A percentile compares a stretch with the other conserved stretches of the same genome.
Conservation (phyloP, 1,284 basidiomycete species). For the Trichosporon ovoides region DNA sequence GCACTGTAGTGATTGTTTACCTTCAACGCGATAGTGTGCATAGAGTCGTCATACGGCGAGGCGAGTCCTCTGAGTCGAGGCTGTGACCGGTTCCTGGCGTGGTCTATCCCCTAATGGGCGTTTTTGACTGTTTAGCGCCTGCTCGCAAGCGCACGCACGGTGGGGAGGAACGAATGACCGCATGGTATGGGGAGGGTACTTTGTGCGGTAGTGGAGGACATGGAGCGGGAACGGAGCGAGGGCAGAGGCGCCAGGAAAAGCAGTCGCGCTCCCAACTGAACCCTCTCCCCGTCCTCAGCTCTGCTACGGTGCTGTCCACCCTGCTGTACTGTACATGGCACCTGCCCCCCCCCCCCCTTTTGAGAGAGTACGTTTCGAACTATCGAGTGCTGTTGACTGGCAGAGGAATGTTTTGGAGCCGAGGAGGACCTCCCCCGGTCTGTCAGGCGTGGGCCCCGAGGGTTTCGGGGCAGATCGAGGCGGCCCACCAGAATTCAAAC, state of each 20-base stretch:
- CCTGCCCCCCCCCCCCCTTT: not conserved
- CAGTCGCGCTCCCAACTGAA: too few species aligned
- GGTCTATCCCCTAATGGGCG: not conserved
- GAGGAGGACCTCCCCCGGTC: not conserved
- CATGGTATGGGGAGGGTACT: not conserved
- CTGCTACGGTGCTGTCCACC: too few species aligned
- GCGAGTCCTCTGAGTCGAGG: too few species aligned
- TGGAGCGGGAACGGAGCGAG: too few species aligned
- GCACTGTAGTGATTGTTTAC: too few species aligned
- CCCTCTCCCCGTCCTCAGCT: too few species aligned
- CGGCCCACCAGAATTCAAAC: not conserved
- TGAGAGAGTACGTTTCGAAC: not conserved
- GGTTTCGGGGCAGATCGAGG: not conserved
- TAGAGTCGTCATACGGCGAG: too few species aligned
- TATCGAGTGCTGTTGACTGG: not conserved
- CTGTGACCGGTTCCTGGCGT: too few species aligned
- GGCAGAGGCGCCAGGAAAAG: too few species aligned
- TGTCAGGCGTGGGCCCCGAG: not conserved
- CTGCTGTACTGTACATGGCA: too few species aligned
- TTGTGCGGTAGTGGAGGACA: too few species aligned
- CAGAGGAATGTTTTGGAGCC: slow-evolving; percentile 4
- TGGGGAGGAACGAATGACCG: not conserved
- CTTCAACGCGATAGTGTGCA: too few species aligned
- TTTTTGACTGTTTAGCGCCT: not conserved
- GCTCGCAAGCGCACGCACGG: not conserved